Conservation (phyloP, 1,284 basidiomycete genomes). For the Leccinum variabile region DNA sequence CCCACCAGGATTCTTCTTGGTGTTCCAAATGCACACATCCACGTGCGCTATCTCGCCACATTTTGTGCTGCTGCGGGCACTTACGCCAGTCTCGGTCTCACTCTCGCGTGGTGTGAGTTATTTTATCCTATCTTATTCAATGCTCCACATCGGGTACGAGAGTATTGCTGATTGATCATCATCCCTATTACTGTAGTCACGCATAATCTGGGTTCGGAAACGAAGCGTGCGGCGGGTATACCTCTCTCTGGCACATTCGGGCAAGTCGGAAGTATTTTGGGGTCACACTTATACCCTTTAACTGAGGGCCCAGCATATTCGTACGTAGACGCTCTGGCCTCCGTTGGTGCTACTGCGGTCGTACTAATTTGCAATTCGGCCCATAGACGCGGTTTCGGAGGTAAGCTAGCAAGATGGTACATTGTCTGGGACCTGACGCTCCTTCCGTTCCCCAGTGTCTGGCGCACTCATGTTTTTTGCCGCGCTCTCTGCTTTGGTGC, state of each 20-base stretch:
- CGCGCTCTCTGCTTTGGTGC: conserved; percentile 49
- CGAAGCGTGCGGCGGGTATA: conserved; percentile 72
- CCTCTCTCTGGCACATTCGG: conserved; percentile 77
- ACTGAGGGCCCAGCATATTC: conserved; percentile 63
- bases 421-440: background rate
- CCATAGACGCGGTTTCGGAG: conserved; percentile 30
- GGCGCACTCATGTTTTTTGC: conserved; percentile 60
- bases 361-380: conserved; percentile 6
- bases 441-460: conserved; percentile 40
- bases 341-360: no score
- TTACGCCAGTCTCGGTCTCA: conserved; percentile 64
- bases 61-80: conserved; percentile 72
- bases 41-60: conserved; percentile 63
- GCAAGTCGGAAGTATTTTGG: conserved; percentile 69
- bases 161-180: background rate
- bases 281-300: conserved; percentile 68
- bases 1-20: conserved; percentile 24
- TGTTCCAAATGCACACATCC: conserved; percentile 38
- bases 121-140: no score
- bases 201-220: conserved; percentile 76
- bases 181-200: conserved; percentile 43
- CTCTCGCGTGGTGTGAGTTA: conserved; percentile 71
- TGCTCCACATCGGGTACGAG: no score
- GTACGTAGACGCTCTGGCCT: conserved; percentile 37
- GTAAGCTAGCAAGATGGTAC: conserved; percentile 8